Base-by-base conservation (phyloP, 23 red algal genomes). In the Chondrus crispus region DNA sequence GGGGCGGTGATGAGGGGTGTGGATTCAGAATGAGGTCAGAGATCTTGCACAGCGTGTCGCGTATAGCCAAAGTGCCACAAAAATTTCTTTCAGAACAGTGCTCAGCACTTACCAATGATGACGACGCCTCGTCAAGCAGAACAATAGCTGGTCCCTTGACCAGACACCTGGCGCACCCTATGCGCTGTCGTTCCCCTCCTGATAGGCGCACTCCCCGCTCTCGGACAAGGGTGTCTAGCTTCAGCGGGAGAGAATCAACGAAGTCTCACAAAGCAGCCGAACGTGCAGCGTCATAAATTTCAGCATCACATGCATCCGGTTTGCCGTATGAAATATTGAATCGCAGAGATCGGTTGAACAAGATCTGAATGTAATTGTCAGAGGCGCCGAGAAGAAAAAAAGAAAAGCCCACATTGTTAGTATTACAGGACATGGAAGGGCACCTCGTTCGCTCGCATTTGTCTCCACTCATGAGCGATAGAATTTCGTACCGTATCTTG, bases 251-350 rank as follows among this genome's bases (percentile, higher is more conserved):
- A 37, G 50, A 79, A 2, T 86, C 71, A 40, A 99, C 91, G 71
- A 96, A 96, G 19, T 81, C 64, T 33, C 77, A 50, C 55, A 99
- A 62, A 20, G 93, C 92, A 35, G 97, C 91, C 1, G 91, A 55
- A 14, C 58, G 55, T 30, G 91, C 93, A 48, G 97, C 97, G 16
- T 47, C 66, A 47, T 57, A 58, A 14, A 95, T 80, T 55, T 93
- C 93, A 14, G 45, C 87, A 46, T 91, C 87, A 9, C 53, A 36
- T 66, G 74, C 94, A n/a, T 52, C 95, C 32, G 60, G 68, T 16
- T 90, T 88, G 13, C 97, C 93, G 89, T 99, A 99, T 7, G 88
- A 91, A 68, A 99, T 76, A 46, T 99, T 99, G 84, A 89, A 94
- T 8, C 89, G 84, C 28, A 99, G 85, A 12, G 90, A 88, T 42